Base-by-base conservation (phyloP, 257 asterid genomes). In the Primulina huaijiensis region DNA sequence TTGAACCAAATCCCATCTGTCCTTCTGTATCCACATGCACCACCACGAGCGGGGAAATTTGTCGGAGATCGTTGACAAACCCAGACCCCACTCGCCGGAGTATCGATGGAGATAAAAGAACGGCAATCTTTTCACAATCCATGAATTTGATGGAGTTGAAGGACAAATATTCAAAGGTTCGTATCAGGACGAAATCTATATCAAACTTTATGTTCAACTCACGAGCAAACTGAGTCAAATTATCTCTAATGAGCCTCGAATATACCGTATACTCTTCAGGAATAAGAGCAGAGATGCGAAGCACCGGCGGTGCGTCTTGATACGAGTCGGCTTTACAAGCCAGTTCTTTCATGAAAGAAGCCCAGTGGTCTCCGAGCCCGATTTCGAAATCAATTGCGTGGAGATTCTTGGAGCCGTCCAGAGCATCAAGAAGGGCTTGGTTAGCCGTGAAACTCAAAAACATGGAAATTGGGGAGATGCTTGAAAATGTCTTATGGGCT, bases 21-120 rank as follows among this genome's bases (percentile, higher is more conserved):
- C 91, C 97, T 59, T 92, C 98, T 37, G 67, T 76, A 71, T 89
- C 96, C 81, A 89, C 89, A 81, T 87, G 90, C 76, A 93, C 96
- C 81, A 90, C 97, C 86, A 90, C 89, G 69, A 89, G 85, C 17
- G 97, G 96, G 5, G 86, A 71, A 16, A 86, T 35, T 0, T 84
- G 85, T 46, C 99, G 89, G 60, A 93, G 88, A 58, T 89, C 96
- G 68, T 71, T 83, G 59, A 93, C 61, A 74, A 93, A 93, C 7
- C 89, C 90, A 7, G 87, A 37, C 6, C 97, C 99, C 6, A 86
- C 84, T 1, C 81, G 86, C 55, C 88, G 86, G 84, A 90, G 89
- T 52, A 93, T 89, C 5, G 82, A 73, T 9, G 96, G 92, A 2
- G 99, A 86, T 37, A 90, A 75, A 3, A 93, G 70, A 2, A 89